These are phyloP conservation scores for Starmera caribaea DNA, from an alignment of 805 yeast genomes.

Conservation along the genomic window DNA sequence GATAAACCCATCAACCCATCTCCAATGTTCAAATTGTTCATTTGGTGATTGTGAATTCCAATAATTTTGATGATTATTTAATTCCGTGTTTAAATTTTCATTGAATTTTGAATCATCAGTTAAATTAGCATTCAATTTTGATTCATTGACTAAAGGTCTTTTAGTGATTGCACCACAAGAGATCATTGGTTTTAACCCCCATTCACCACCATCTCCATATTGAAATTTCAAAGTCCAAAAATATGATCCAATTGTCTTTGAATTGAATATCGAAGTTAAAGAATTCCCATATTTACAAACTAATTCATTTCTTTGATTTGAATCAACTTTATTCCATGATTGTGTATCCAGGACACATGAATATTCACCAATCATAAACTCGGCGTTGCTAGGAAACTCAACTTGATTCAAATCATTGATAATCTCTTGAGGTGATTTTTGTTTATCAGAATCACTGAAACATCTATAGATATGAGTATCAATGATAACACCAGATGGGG, in stretches of 20 bases:
- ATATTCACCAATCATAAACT: conserved; percentile 80
- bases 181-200: conserved; percentile 82
- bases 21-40: conserved; percentile 67
- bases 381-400: conserved; percentile 45
- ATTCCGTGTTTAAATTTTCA: conserved; percentile 27
- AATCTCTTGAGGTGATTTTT: conserved; percentile 54
- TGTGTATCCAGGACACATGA: conserved; percentile 76
- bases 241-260: conserved; percentile 64
- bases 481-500: conserved; percentile 50
- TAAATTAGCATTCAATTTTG: conserved; percentile 29
- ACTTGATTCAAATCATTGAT: conserved; percentile 44
- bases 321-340: conserved; percentile 52
- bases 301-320: conserved; percentile 38
- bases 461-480: conserved; percentile 87
- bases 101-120: conserved; percentile 25
- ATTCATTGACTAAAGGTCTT: conserved; percentile 8
- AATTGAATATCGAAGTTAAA: conserved; percentile 37
- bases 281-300: conserved; percentile 52
- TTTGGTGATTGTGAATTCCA: conserved; percentile 55
- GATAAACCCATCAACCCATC: conserved; percentile 70
- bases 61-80: conserved; percentile 44
- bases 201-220: conserved; percentile 90
- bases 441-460: conserved; percentile 65
- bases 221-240: conserved; percentile 91
- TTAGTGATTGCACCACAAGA: conserved; percentile 47